phyloP scores from a whole-genome alignment of 495 filamentous ascomycete species.

The Penicillium antarcticum region DNA sequence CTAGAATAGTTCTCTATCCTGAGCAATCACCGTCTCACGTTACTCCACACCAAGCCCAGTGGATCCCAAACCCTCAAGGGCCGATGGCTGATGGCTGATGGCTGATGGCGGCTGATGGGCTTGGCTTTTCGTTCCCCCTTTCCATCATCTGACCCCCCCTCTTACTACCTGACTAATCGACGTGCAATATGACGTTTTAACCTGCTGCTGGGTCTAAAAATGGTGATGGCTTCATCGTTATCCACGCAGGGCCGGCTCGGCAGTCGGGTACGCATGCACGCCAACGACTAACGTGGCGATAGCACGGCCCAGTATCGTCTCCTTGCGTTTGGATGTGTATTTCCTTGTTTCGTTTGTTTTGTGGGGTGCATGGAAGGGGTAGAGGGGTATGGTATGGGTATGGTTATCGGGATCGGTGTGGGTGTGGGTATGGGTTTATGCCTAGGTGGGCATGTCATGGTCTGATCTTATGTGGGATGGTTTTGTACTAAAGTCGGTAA shows the following conservation, averaged over 20 bases:
- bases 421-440: no score
- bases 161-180: not conserved
- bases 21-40: slow-evolving; percentile 1
- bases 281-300: slow-evolving; percentile 8
- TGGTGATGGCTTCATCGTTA: not conserved
- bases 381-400: no score
- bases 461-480: no score
- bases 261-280: slow-evolving; percentile 23
- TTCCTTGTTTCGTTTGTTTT: not conserved
- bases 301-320: not conserved
- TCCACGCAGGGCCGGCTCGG: slow-evolving; percentile 12
- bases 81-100: not conserved
- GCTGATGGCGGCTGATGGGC: not conserved
- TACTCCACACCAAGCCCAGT: not conserved
- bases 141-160: not conserved
- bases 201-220: no score
- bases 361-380: no score
- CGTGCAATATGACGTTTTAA: not conserved
- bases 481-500: no score
- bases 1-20: not conserved
- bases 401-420: no score
- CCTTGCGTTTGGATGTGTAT: not conserved
- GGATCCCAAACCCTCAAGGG: not conserved
- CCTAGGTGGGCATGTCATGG: no score
- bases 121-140: not conserved